Percentiles rank a stretch among this genome's conserved stretches.
These are phyloP conservation scores for Pestalotiopsis sp. DNA, from an alignment of 2,329 filamentous ascomycete genomes.

Conservation along the genomic window DNA sequence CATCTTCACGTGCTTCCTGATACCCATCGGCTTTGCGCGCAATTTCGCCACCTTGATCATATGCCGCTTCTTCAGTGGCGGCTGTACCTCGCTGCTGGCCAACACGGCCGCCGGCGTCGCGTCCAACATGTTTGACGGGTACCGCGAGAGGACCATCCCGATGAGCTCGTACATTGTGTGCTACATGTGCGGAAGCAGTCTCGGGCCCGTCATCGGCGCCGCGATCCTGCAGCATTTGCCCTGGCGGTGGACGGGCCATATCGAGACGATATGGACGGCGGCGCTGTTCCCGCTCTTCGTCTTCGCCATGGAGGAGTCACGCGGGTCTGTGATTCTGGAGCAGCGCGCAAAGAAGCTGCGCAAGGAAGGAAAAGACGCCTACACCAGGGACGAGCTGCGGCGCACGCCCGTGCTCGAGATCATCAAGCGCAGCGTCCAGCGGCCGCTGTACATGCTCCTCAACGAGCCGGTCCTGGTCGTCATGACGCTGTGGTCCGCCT, in stretches of 20 bases:
- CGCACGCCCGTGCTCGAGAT: background rate
- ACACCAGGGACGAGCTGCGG: background rate
- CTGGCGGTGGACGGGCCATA: conserved; percentile 38
- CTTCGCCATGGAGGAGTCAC: conserved; percentile 21
- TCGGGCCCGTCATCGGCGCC: conserved; percentile 34
- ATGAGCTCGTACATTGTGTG: conserved; percentile 24
- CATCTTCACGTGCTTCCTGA: conserved; percentile 17
- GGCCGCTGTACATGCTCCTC: conserved; percentile 11
- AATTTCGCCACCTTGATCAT: conserved; percentile 17
- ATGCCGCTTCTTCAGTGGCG: conserved; percentile 29
- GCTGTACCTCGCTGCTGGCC: conserved; percentile 27
- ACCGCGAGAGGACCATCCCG: conserved; percentile 26
- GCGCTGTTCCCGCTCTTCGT: conserved; percentile 39
- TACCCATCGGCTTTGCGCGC: background rate
- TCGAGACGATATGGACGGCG: conserved; percentile 43
- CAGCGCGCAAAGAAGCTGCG: background rate
- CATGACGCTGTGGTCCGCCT: conserved; percentile 46
- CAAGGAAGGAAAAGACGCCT: background rate
- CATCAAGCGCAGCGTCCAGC: background rate
- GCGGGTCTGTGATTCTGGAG: background rate
- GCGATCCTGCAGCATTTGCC: conserved; percentile 27
- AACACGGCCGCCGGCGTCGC: conserved; percentile 28
- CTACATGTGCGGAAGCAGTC: conserved; percentile 23
- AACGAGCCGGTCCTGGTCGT: conserved; percentile 52
- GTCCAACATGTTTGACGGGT: conserved; percentile 29